Percentiles rank a stretch among this genome's conserved stretches.
phyloP scores from a whole-genome alignment of 257 asterid genomes.

The Parsonsia alboflavescens region DNA sequence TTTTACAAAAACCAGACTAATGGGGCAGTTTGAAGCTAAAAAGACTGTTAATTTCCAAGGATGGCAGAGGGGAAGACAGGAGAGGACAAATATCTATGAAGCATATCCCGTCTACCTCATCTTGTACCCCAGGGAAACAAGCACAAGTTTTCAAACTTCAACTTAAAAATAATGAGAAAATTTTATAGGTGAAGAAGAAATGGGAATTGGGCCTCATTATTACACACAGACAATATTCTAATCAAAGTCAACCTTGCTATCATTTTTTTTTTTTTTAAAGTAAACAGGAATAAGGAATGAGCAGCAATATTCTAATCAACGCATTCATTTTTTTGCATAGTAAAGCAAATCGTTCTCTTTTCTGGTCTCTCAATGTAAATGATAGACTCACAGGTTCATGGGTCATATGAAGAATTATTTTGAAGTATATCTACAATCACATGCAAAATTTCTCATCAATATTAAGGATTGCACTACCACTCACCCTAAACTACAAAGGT shows the following conservation, averaged over 20 bases:
- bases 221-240: neutral
- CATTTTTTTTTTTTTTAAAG: too few species aligned
- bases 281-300: neutral
- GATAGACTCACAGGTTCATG: neutral
- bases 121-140: neutral
- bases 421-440: neutral
- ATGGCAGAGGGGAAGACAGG: neutral
- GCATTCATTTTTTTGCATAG: too few species aligned
- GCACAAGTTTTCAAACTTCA: neutral
- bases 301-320: neutral
- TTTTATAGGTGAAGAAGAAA: neutral
- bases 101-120: neutral
- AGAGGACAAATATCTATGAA: neutral
- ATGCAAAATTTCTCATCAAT: neutral
- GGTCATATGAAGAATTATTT: neutral
- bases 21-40: neutral
- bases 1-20: neutral
- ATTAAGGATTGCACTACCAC: neutral
- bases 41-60: neutral
- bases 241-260: too few species aligned
- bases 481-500: neutral
- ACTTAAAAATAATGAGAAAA: too few species aligned
- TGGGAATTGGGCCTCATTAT: neutral
- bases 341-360: neutral
- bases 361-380: neutral